phyloP scores from a whole-genome alignment of 2,329 filamentous ascomycete genomes.

The Periconia sp. region DNA sequence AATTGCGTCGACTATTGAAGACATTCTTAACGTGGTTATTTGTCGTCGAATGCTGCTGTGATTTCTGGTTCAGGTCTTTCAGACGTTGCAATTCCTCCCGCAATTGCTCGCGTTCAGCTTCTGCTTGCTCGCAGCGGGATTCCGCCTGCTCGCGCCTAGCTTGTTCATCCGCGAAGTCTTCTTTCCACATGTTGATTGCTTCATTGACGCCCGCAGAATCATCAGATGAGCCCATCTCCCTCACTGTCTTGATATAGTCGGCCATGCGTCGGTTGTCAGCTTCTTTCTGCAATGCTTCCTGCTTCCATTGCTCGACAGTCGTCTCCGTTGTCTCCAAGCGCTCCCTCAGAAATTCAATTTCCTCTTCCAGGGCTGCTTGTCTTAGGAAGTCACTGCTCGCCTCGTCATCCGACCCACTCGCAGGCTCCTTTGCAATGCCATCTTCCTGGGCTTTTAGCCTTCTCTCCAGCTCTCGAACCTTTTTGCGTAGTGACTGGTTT shows the following conservation, averaged over 20 bases:
- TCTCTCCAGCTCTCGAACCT: conserved; percentile 86
- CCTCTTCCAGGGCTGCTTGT: conserved; percentile 77
- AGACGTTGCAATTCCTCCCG: conserved; percentile 83
- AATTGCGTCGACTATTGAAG: conserved; percentile 48
- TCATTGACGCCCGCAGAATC: conserved; percentile 47
- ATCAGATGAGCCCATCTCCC: conserved; percentile 50
- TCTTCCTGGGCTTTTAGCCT: conserved; percentile 68
- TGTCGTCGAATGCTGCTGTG: conserved; percentile 40
- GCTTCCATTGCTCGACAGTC: conserved; percentile 81
- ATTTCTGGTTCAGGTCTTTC: conserved; percentile 50
- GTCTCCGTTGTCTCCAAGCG: conserved; percentile 82
- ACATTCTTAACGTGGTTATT: conserved; percentile 45
- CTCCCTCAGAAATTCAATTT: conserved; percentile 83
- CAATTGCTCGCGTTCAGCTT: conserved; percentile 84
- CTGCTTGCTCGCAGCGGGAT: conserved; percentile 82
- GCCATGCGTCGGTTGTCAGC: conserved; percentile 85
- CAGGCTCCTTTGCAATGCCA: conserved; percentile 53
- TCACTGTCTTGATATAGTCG: conserved; percentile 75
- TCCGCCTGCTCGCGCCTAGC: conserved; percentile 87
- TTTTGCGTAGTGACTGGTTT: conserved; percentile 79
- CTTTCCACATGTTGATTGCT: conserved; percentile 83
- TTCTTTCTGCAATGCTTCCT: conserved; percentile 79
- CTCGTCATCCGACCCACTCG: conserved; percentile 57
- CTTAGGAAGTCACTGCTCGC: conserved; percentile 61
- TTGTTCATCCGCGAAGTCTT: conserved; percentile 90